Evolutionary conservation across 352 stramenopile species (phyloP).

Genomic region (Phytophthora pistaciae): DNA sequence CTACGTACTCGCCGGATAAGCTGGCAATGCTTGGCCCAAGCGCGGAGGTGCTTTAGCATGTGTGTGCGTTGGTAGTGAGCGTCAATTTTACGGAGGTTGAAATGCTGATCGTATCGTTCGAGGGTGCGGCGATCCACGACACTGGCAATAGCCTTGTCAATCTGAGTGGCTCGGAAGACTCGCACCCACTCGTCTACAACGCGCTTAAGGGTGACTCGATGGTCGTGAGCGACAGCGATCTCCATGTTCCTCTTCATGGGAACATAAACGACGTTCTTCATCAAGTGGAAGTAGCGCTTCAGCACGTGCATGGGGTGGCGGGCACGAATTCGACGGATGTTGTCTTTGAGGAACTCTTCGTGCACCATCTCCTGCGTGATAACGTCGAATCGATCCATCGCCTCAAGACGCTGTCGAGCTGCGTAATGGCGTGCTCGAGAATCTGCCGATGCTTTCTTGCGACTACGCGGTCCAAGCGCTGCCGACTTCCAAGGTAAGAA

Average conservation of each 20-base stretch:
- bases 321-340: constrained; percentile 64
- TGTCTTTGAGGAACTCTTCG: constrained; percentile 82
- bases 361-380: constrained; percentile 84
- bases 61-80: constrained; percentile 62
- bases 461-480: constrained; percentile 65
- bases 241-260: constrained; percentile 55
- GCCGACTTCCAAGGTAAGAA: constrained; percentile 62
- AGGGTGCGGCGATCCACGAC: constrained; percentile 65
- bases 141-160: constrained; percentile 64
- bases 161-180: constrained; percentile 59
- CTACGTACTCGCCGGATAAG: constrained; percentile 66
- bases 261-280: constrained; percentile 49
- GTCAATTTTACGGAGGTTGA: constrained; percentile 80
- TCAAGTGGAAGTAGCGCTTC: constrained; percentile 56
- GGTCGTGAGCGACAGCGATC: constrained; percentile 45
- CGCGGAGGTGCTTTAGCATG: constrained; percentile 63
- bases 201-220: constrained; percentile 36
- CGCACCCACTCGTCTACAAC: constrained; percentile 54
- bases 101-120: constrained; percentile 70
- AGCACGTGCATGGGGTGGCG: constrained; percentile 50
- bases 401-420: constrained; percentile 63
- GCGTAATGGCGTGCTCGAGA: constrained; percentile 55
- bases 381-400: constrained; percentile 68
- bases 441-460: constrained; percentile 57
- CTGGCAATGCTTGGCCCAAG: constrained; percentile 57